Evolutionary conservation across 495 filamentous ascomycete species (phyloP), one percentile per base, ranked within the genome.

Genomic region (Penicillium paxilli): DNA sequence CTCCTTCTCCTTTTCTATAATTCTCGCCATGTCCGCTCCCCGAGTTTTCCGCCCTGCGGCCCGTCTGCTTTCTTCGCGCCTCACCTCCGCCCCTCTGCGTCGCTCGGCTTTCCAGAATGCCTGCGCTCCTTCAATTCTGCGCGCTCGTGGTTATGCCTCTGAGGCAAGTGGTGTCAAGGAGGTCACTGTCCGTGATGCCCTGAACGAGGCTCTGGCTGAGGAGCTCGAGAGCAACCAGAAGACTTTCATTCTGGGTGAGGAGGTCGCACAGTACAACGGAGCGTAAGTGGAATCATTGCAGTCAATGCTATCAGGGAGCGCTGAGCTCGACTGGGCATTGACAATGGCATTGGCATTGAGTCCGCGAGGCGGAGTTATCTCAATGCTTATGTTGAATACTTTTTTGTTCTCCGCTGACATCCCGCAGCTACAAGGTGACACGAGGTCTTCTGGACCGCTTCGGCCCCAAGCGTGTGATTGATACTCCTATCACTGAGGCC

Each of bases 251-350:
- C 69, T 98, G 59, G 94, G 94, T 50, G 94, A 98, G 80, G 94
- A 98, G 79, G 95, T 98, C 56, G 94, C 94, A 62, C 94, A 98
- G 77, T 98, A 98, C 77, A 97, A 98, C 72, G 94, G 94, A 80
- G 94, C 94, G 83, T 87, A 75, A 72, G 84, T 73, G 33, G 47
- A 37, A 25, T 44, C n/a, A 6, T 20, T 37, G 51, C n/a, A n/a
- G n/a, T n/a, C n/a, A n/a, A n/a, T n/a, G n/a, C n/a, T n/a, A n/a
- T n/a, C n/a, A n/a, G n/a, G n/a, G n/a, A n/a, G n/a, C n/a, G n/a
- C n/a, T n/a, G n/a, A n/a, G n/a, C n/a, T n/a, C n/a, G n/a, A n/a
- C n/a, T n/a, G n/a, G n/a, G n/a, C n/a, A n/a, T n/a, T n/a, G n/a
- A n/a, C n/a, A n/a, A n/a, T n/a, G n/a, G n/a, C n/a, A n/a, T n/a